Evolutionary conservation across 768 basidiomycete species (phyloP), one percentile per base, ranked within the genome.

Genomic region (Pisolithus sp.): DNA sequence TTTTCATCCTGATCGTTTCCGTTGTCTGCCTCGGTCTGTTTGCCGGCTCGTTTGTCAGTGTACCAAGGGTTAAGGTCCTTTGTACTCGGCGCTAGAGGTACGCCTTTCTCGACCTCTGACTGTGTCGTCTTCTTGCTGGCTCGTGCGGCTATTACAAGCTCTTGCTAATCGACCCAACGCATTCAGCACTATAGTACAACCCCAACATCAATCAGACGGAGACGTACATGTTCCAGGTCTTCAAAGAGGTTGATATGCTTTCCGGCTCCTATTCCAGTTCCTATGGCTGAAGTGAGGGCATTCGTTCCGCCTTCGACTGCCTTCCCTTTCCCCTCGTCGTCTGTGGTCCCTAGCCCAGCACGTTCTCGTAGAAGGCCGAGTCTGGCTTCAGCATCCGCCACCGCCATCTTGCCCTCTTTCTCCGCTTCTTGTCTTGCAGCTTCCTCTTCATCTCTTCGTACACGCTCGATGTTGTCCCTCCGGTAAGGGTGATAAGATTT

Each of bases 401-500:
- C 71, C 68, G 82, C 71, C 69, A 89, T 80, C 41, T 81, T 70
- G 2, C 81, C 89, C 52, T 89, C 86, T 62, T 86, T 81, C 53
- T 79, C 76, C 17, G 77, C 80, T 57, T 88, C 84, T 55, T 85
- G 76, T 37, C 68, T 68, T 2, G 75, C 71, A 13, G 87, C 90
- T 63, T 85, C 86, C 60, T 87, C 90, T 69, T 93, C 89, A 76
- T 93, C 89, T 52, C 63, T 69, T n/a, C 82, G 73, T 1, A n/a
- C 88, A 18, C 78, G 79, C 53, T 89, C 88, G 53, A 92, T 88
- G 61, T 93, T 93, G 64, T 93, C 90, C 40, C 83, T 69, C 37
- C 89, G 72, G 62, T 92, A 92, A 0, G 89, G 89, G 57, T 93
- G 89, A 66, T 92, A 92, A 1, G 88, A 90, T 64, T 93, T 93